Evolutionary conservation across 2,329 filamentous ascomycete species (phyloP).

Genomic region (Ophiostoma ulmi): DNA sequence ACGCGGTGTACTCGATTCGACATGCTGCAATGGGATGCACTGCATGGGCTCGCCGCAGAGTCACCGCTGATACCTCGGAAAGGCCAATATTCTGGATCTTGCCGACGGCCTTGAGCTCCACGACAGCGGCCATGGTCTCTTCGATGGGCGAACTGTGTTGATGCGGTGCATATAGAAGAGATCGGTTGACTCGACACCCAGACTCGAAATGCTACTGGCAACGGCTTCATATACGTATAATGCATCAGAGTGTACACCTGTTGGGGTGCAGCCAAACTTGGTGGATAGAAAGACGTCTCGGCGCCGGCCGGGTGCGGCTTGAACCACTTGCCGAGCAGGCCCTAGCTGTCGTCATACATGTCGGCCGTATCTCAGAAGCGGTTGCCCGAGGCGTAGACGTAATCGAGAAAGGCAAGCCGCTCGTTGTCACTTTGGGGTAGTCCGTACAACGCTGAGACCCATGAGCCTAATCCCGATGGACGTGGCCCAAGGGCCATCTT

Average conservation of each 20-base stretch:
- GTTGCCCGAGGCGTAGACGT: constrained; percentile 39
- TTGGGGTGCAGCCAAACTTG: constrained; percentile 27
- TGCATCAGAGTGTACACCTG: constrained; percentile 31
- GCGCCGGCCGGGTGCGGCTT: constrained; percentile 37
- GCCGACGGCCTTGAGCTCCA: constrained; percentile 44
- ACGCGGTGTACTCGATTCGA: constrained; percentile 39
- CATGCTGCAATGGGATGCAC: constrained; percentile 48
- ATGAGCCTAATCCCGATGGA: constrained; percentile 47
- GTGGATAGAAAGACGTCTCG: constrained; percentile 41
- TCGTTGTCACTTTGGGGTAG: constrained; percentile 34
- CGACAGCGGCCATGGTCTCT: constrained; percentile 45
- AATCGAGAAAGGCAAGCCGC: constrained; percentile 40
- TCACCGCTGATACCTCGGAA: constrained; percentile 45
- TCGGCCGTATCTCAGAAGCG: constrained; percentile 43
- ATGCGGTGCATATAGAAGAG: constrained; percentile 50
- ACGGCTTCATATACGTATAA: constrained; percentile 31
- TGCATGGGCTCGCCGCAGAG: constrained; percentile 48
- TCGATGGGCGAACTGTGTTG: constrained; percentile 42
- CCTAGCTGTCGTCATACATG: constrained; percentile 43
- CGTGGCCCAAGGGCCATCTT: constrained; percentile 43
- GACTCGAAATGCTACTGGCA: constrained; percentile 39
- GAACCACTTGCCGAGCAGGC: constrained; percentile 43
- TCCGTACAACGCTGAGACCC: constrained; percentile 34
- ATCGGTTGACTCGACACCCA: constrained; percentile 51
- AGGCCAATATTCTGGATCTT: constrained; percentile 56